Conservation (phyloP, 768 basidiomycete genomes). For the Panaeolus cyanescens region DNA sequence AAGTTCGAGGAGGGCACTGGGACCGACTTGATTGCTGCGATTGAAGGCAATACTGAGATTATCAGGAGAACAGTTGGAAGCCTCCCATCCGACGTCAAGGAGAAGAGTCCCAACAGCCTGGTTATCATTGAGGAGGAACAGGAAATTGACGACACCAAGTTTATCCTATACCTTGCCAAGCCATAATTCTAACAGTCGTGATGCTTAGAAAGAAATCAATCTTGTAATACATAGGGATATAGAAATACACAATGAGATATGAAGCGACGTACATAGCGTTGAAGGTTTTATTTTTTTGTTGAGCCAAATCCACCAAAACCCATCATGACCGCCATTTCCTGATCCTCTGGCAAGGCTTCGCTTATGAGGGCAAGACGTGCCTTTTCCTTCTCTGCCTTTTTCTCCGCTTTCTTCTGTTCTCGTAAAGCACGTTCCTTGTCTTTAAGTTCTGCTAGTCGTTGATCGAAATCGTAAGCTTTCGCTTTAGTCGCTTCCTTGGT, state of each 20-base stretch:
- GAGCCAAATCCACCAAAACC: slow-evolving; percentile 91
- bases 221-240: slow-evolving; percentile 23
- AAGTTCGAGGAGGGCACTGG: slow-evolving; percentile 71
- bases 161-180: slow-evolving; percentile 67
- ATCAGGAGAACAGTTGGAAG: slow-evolving; percentile 77
- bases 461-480: slow-evolving; percentile 94
- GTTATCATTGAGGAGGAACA: slow-evolving; percentile 85
- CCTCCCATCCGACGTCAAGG: slow-evolving; percentile 60
- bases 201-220: slow-evolving; percentile 17
- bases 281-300: slow-evolving; percentile 67
- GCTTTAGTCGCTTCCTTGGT: slow-evolving; percentile 81
- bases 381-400: slow-evolving; percentile 77
- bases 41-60: slow-evolving; percentile 64
- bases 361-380: slow-evolving; percentile 66
- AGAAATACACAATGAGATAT: slow-evolving; percentile 25
- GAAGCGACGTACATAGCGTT: slow-evolving; percentile 22
- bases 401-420: slow-evolving; percentile 75
- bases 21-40: slow-evolving; percentile 62
- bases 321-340: slow-evolving; percentile 82
- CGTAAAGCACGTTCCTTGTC: slow-evolving; percentile 68
- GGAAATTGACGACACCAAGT: slow-evolving; percentile 80
- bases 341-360: slow-evolving; percentile 48
- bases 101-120: slow-evolving; percentile 47
- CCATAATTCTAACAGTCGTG: slow-evolving; percentile 30
- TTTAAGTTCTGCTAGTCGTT: slow-evolving; percentile 82